A percentile compares a stretch with the other conserved stretches of the same genome.
Evolutionary conservation across 2,329 filamentous ascomycete species (phyloP).

Genomic region (Penicillium italicum): DNA sequence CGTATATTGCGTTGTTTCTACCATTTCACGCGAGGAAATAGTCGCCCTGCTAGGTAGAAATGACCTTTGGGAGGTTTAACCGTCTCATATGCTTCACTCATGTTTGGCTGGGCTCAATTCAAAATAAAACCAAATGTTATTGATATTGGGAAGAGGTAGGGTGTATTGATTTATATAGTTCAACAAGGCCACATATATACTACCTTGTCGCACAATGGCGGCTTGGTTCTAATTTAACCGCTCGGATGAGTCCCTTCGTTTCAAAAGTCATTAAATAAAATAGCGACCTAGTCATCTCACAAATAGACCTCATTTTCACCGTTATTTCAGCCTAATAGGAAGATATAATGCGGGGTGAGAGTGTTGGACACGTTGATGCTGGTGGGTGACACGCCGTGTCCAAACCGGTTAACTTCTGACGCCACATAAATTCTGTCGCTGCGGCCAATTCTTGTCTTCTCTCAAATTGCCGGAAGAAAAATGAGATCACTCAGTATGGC

Average conservation of each 20-base stretch:
- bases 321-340: not conserved
- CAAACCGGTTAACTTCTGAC: not conserved
- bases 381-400: not conserved
- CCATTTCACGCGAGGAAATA: constrained; percentile 26
- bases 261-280: not conserved
- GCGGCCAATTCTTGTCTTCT: not conserved
- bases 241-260: not conserved
- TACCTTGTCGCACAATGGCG: not conserved
- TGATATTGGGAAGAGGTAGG: too few species aligned
- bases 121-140: not conserved
- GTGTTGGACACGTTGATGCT: not conserved
- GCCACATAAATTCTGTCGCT: not conserved
- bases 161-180: not conserved
- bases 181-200: not conserved
- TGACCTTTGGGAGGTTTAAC: constrained; percentile 10
- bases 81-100: not conserved
- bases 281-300: not conserved
- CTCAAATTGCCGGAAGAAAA: not conserved
- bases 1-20: constrained; percentile 25
- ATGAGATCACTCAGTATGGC: not conserved
- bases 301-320: not conserved
- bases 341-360: not conserved
- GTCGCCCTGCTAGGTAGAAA: constrained; percentile 15
- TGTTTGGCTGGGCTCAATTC: not conserved
- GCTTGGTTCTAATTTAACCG: not conserved